Percentiles rank a stretch among this genome's conserved stretches.
Conservation (phyloP, 2,329 filamentous ascomycete genomes). For the Cryphonectria radicalis region DNA sequence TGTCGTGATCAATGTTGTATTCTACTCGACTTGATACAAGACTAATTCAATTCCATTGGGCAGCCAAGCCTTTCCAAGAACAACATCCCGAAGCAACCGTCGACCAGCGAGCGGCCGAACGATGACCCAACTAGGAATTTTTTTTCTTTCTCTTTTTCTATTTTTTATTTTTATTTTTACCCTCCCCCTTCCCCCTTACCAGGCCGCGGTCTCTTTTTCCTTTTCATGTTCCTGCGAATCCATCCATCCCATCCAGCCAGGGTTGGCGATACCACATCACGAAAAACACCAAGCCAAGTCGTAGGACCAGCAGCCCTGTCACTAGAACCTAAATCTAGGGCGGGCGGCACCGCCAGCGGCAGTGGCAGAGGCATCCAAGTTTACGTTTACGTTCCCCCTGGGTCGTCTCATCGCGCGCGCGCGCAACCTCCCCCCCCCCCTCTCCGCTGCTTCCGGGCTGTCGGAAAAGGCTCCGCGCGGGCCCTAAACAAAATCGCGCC, state of each 20-base stretch:
- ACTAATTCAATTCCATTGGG: neutral
- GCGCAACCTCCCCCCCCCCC: neutral
- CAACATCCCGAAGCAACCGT: neutral
- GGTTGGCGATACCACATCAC: neutral
- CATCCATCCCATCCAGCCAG: too few species aligned
- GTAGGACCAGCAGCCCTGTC: slow-evolving; percentile 3
- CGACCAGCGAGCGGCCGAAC: neutral
- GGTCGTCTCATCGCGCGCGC: neutral
- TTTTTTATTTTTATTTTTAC: too few species aligned
- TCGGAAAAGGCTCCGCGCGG: slow-evolving; percentile 9
- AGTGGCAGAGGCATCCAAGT: neutral
- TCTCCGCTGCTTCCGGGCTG: slow-evolving; percentile 13
- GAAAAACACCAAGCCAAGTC: neutral
- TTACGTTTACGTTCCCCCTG: neutral
- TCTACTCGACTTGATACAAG: neutral
- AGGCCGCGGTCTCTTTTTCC: neutral
- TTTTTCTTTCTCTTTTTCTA: too few species aligned
- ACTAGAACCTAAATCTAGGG: neutral
- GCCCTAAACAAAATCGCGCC: slow-evolving; percentile 6
- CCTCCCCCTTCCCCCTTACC: too few species aligned
- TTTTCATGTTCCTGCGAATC: neutral
- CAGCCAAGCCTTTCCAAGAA: neutral
- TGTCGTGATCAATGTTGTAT: neutral
- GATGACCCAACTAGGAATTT: neutral
- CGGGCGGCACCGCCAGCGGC: neutral